phyloP scores from a whole-genome alignment of 2,329 filamentous ascomycete genomes.

The Ophiostoma ips region DNA sequence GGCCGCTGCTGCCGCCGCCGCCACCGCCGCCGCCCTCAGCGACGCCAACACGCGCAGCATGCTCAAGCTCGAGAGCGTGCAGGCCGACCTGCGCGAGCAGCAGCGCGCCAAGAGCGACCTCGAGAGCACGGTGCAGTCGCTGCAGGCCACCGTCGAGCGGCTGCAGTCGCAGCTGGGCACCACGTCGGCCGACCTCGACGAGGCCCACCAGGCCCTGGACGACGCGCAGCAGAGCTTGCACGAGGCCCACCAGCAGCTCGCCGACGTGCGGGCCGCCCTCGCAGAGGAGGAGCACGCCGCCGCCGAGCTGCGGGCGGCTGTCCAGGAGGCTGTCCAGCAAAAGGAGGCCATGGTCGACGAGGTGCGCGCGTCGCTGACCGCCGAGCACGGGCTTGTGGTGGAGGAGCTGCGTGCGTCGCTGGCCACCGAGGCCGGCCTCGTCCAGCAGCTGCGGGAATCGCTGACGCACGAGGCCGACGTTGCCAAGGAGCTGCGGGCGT shows the following conservation, averaged over 20 bases:
- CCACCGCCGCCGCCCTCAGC: not conserved
- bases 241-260: not conserved
- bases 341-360: not conserved
- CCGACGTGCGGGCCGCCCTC: not conserved
- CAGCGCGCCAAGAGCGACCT: not conserved
- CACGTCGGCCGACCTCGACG: not conserved
- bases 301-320: not conserved
- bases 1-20: not conserved
- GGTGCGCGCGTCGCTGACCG: not conserved
- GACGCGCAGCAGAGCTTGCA: not conserved
- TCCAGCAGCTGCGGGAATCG: not conserved
- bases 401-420: not conserved
- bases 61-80: not conserved
- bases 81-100: conserved; percentile 1
- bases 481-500: not conserved
- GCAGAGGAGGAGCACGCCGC: not conserved
- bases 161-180: not conserved
- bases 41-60: not conserved
- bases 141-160: not conserved
- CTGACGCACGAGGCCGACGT: not conserved
- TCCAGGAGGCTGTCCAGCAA: not conserved
- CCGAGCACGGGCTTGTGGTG: not conserved
- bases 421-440: too few relatives aligned
- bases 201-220: not conserved
- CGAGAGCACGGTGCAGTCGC: not conserved